Evolutionary conservation across 192 early-diverging fungal genomes (phyloP).

Genomic region (Podila horticola): DNA sequence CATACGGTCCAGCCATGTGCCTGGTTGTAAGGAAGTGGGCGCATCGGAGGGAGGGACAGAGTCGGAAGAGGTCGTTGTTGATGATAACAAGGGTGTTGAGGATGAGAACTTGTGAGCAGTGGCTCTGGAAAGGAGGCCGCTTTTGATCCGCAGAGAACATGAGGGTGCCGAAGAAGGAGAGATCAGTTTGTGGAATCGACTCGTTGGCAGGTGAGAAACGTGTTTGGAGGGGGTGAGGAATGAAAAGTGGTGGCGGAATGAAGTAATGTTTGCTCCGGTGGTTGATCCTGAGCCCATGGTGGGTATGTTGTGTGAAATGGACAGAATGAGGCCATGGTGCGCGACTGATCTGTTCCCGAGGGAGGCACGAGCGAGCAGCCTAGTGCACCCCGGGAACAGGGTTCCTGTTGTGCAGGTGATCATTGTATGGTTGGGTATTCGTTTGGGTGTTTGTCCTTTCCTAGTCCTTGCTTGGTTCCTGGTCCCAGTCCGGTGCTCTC

Average conservation of each 20-base stretch:
- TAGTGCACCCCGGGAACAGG: neutral
- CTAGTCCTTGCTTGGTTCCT: too few relatives aligned
- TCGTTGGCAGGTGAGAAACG: neutral
- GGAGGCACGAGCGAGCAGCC: neutral
- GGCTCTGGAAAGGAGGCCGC: neutral
- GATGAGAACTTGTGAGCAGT: neutral
- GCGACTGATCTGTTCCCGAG: neutral
- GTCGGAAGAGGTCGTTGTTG: neutral
- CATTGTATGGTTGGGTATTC: too few relatives aligned
- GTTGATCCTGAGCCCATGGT: neutral
- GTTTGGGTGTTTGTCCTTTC: too few relatives aligned
- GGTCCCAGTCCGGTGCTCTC: too few relatives aligned
- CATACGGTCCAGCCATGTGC: slow-evolving; percentile 49
- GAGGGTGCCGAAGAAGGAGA: neutral
- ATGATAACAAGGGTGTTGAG: neutral
- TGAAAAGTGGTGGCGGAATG: neutral
- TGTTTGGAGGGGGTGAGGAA: neutral
- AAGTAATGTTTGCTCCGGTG: neutral
- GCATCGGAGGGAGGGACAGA: neutral
- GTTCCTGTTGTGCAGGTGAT: too few relatives aligned
- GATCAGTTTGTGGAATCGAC: neutral
- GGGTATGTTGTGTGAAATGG: neutral
- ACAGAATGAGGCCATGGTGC: neutral
- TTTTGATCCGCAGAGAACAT: neutral
- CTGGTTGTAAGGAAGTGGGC: slow-evolving; percentile 1